Percentiles rank a stretch among this genome's conserved stretches.
Conservation (phyloP, 768 basidiomycete species). For the Phanerodontia chrysosporium region DNA sequence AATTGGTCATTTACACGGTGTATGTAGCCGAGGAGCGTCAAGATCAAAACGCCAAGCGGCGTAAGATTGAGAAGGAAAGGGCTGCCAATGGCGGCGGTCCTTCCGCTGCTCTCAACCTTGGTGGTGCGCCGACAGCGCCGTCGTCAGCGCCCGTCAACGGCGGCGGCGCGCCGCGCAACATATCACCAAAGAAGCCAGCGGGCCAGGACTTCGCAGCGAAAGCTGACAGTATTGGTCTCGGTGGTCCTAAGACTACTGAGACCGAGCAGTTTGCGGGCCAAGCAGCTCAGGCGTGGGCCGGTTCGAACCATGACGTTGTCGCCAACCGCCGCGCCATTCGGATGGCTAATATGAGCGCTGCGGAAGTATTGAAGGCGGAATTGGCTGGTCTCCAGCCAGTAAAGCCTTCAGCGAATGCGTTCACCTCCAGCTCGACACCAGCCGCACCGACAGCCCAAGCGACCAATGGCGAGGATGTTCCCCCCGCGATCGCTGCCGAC, state of each 20-base stretch:
- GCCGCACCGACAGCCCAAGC: slow-evolving; percentile 12
- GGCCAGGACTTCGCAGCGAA: slow-evolving; percentile 53
- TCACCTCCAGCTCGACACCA: slow-evolving; percentile 16
- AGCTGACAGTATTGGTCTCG: slow-evolving; percentile 75
- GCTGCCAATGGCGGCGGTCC: slow-evolving; percentile 32
- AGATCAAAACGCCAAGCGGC: slow-evolving; percentile 85
- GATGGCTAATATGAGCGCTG: slow-evolving; percentile 95
- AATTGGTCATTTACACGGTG: slow-evolving; percentile 7
- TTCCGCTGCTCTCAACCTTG: slow-evolving; percentile 45
- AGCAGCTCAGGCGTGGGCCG: slow-evolving; percentile 71
- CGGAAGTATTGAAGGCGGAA: slow-evolving; percentile 90
- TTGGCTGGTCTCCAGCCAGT: slow-evolving; percentile 52
- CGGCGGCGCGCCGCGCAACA: background rate
- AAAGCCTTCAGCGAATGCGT: slow-evolving; percentile 30
- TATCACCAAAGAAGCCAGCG: slow-evolving; percentile 8
- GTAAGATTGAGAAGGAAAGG: slow-evolving; percentile 58
- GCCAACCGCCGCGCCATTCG: slow-evolving; percentile 87
- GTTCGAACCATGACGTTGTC: slow-evolving; percentile 87
- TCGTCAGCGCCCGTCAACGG: background rate
- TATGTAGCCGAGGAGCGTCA: slow-evolving; percentile 88
- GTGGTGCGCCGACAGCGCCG: slow-evolving; percentile 40
- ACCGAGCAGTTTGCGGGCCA: slow-evolving; percentile 53
- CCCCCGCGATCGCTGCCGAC: slow-evolving; percentile 1
- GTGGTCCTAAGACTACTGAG: slow-evolving; percentile 55
- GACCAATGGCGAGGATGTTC: slow-evolving; percentile 1